Evolutionary conservation across 2,329 filamentous ascomycete genomes (phyloP), one percentile per base, ranked within the genome.

Genomic region (Keithomyces neogunnii): DNA sequence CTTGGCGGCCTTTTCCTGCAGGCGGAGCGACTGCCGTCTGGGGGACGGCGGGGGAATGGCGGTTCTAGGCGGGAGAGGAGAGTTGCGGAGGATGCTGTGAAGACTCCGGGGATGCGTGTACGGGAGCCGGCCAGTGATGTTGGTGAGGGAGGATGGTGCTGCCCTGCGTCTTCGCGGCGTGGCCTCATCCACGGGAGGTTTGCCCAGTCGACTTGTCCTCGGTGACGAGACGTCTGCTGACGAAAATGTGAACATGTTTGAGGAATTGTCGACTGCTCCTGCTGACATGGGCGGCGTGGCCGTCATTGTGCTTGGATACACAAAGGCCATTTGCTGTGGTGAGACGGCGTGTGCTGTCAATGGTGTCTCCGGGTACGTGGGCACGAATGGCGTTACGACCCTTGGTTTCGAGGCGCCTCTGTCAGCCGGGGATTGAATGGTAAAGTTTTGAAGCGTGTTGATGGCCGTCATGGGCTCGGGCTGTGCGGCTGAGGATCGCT

Each of bases 21-120:
- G 65, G 10, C 78, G 75, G 31, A 72, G 66, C 1, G 80, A 82
- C 54, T 77, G 73, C 38, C 78, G 71, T 52, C 73, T 71, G 2
- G 78, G 75, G 1, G 80, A 81, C 4, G 70, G 65, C 1, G 78
- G 77, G 7, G 76, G 75, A 33, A 69, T 68, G 3, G 76, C 71
- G 26, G 67, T 76, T 3, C 70, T 65, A 1, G 78, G 76, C 26
- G 80, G 79, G 5, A 85, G 70, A 19, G 82, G 82, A 4, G 82
- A 85, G 69, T 85, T 85, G 49, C 81, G 77, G 28, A 85, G 73
- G 59, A 85, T 85, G 64, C 80, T 84, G 62, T 78, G 81, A 8
- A 85, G 73, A 42, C 72, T 70, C 51, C 74, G 74, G 35, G 81
- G 77, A 55, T 81, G 81, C 2, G 70, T 77, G 59, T 85, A 85